Evolutionary conservation across 345 rosid genomes (phyloP).

Genomic region (Linum trigynum): DNA sequence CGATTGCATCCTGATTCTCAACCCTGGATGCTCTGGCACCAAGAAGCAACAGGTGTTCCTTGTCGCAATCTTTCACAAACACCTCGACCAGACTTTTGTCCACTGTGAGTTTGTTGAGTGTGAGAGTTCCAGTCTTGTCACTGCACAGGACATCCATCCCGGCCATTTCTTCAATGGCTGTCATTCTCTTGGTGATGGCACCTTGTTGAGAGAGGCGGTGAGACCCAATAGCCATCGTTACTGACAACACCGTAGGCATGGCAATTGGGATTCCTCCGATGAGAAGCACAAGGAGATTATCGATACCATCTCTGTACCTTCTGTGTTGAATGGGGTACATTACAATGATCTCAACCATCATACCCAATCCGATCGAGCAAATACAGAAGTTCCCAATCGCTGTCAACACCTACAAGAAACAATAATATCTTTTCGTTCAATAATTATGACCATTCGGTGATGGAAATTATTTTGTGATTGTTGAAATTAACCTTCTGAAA

Average conservation of each 20-base stretch:
- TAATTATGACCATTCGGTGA: neutral
- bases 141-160: conserved; percentile 86
- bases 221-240: conserved; percentile 84
- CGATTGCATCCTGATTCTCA: conserved; percentile 77
- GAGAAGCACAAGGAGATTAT: conserved; percentile 71
- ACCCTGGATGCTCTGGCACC: conserved; percentile 82
- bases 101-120: conserved; percentile 81
- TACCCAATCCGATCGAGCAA: conserved; percentile 57
- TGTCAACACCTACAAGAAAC: conserved; percentile 48
- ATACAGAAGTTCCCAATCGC: conserved; percentile 86
- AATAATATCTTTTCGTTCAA: neutral
- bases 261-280: conserved; percentile 92
- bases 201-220: conserved; percentile 78
- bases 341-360: conserved; percentile 54
- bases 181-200: conserved; percentile 84
- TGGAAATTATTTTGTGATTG: too few species aligned
- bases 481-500: conserved; percentile 47
- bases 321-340: conserved; percentile 79
- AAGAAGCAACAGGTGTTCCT: conserved; percentile 42
- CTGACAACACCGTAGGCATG: conserved; percentile 79
- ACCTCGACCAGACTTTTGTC: conserved; percentile 71
- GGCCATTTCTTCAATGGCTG: conserved; percentile 89
- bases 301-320: conserved; percentile 56
- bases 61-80: conserved; percentile 52
- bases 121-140: conserved; percentile 84